phyloP scores from a whole-genome alignment of 345 rosid genomes.

The Toxicodendron radicans region DNA sequence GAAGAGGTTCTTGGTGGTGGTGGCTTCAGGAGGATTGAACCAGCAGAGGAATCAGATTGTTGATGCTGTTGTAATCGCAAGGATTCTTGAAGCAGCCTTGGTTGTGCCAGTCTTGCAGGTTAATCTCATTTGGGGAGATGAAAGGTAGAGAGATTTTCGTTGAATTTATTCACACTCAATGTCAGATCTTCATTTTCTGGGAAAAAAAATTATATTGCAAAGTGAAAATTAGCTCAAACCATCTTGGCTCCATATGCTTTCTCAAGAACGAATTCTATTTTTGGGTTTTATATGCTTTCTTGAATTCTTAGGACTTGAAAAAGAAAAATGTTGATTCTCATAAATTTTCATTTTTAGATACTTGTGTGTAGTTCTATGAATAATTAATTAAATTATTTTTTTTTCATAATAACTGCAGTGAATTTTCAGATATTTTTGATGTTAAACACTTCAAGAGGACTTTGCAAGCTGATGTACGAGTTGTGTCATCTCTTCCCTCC shows the following conservation, averaged over 20 bases:
- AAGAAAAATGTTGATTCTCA: background rate
- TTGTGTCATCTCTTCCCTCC: constrained; percentile 72
- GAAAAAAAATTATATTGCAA: no score
- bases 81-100: constrained; percentile 70
- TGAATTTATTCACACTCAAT: background rate
- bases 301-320: background rate
- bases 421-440: constrained; percentile 63
- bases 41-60: constrained; percentile 76
- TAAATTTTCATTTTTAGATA: background rate
- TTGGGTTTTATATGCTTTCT: background rate
- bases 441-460: constrained; percentile 69
- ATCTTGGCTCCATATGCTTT: background rate
- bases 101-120: constrained; percentile 75
- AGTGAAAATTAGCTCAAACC: background rate
- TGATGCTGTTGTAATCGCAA: constrained; percentile 75
- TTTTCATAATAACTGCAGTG: constrained; percentile 40
- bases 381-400: background rate
- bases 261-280: background rate
- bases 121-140: constrained; percentile 68
- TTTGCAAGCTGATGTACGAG: constrained; percentile 53
- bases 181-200: background rate
- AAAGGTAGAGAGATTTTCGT: constrained; percentile 42
- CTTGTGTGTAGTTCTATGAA: background rate
- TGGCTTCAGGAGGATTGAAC: constrained; percentile 68
- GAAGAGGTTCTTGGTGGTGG: constrained; percentile 62